Percentiles rank a stretch among this genome's conserved stretches.
Evolutionary conservation across 176 grass and related monocot genomes (phyloP).

Genomic region (barley (Hordeum vulgare)): MorexV3_pseudomolecules_assembly NC_058524.1:44707508-44708007

Average conservation of each 20-base stretch:
- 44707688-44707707: background rate
- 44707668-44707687: background rate
- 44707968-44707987: background rate
- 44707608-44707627: background rate
- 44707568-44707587: background rate
- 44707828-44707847: background rate
- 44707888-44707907: background rate
- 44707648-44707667: background rate
- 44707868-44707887: background rate
- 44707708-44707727: background rate
- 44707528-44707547: background rate
- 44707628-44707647: background rate
- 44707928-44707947: background rate
- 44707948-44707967: background rate
- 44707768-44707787: background rate
- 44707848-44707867: background rate
- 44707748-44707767: background rate
- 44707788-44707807: background rate
- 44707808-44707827: background rate
- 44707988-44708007: background rate
- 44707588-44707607: background rate
- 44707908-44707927: background rate
- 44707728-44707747: background rate
- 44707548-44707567: background rate
- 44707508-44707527: slow-evolving; percentile 10